A percentile compares a stretch with the other conserved stretches of the same genome.
These are phyloP conservation scores for Aspergillus flavus DNA, from an alignment of 2,329 filamentous ascomycete genomes.

Conservation along the genomic window DNA sequence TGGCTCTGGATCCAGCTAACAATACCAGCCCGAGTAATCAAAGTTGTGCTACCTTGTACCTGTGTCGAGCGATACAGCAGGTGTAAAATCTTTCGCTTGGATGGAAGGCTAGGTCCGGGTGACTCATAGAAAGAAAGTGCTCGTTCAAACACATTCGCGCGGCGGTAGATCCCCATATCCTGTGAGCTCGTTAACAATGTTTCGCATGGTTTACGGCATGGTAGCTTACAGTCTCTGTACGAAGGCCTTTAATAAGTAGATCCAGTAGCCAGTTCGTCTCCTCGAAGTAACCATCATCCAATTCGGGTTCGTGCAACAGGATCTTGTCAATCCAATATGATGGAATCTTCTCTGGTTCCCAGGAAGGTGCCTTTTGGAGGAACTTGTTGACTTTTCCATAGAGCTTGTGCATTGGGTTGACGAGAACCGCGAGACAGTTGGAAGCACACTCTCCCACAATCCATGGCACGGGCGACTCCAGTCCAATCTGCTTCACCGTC, in stretches of 20 bases:
- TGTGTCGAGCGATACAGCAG: constrained; percentile 67
- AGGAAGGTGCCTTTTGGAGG: constrained; percentile 74
- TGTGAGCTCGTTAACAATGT: constrained; percentile 22
- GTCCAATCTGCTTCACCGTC: constrained; percentile 62
- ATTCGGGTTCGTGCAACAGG: constrained; percentile 70
- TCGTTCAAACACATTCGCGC: constrained; percentile 72
- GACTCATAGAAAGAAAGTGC: constrained; percentile 70
- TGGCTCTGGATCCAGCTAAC: constrained; percentile 74
- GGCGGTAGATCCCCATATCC: constrained; percentile 55
- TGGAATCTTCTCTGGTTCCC: constrained; percentile 63
- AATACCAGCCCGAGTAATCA: constrained; percentile 74
- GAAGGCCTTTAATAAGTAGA: constrained; percentile 68
- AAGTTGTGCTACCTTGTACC: constrained; percentile 75
- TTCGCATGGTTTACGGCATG: not conserved
- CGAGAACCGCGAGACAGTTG: constrained; percentile 69
- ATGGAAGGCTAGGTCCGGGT: constrained; percentile 61
- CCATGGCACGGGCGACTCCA: constrained; percentile 66
- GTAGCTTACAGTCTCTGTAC: constrained; percentile 55
- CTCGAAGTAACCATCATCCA: constrained; percentile 72
- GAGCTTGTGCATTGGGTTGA: constrained; percentile 76
- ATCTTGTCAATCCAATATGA: constrained; percentile 69
- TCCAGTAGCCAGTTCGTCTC: constrained; percentile 75
- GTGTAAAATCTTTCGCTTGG: constrained; percentile 65
- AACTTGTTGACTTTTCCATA: constrained; percentile 87
- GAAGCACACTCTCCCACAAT: constrained; percentile 75